Evolutionary conservation across 2,329 filamentous ascomycete species (phyloP), one percentile per base, ranked within the genome.

Genomic region (Dactylellina parvicollis): DNA sequence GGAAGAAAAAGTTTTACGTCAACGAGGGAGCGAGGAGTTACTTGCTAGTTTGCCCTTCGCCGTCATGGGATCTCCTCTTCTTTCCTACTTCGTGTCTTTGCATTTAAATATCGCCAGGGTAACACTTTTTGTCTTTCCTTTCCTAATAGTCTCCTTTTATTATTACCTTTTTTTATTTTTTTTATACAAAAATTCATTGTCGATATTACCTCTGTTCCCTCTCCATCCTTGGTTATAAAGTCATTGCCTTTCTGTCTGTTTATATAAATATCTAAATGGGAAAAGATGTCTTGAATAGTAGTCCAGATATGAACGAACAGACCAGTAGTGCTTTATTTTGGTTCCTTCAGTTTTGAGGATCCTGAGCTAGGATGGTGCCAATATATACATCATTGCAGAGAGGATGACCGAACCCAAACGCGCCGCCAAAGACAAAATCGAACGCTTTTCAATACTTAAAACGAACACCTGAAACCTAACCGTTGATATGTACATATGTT

Each of bases 171-270:
- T 38, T 40, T 30, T n/a, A 18, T 34, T 47, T 30, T 56, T 52
- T 64, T 71, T 49, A 47, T 40, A 59, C 34, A 50, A 64, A 71
- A 65, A 59, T 72, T 72, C 67, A 64, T 59, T 72, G 67, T 72
- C 38, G 67, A 72, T 72, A 72, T 72, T 72, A 54, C 16, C 52
- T 65, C 22, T 55, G 38, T 56, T 44, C 36, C 38, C 52, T 57
- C 16, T 70, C 47, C n/a, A 46, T 50, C 46, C 42, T 32, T 46
- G 40, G 54, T 60, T 54, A 46, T 46, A 65, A 72, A 64, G 50
- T 72, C 42, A 34, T 61, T 34, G 18, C 42, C 22, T 61, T 55
- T 38, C 49, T 61, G 50, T 57, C 30, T 62, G 30, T 54, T 64
- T 50, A 57, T 49, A 71, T 54, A 60, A 62, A 65, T 44, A 60